These are phyloP conservation scores for Globisporangium mamillatum DNA, from an alignment of 352 stramenopile genomes.

Conservation along the genomic window DNA sequence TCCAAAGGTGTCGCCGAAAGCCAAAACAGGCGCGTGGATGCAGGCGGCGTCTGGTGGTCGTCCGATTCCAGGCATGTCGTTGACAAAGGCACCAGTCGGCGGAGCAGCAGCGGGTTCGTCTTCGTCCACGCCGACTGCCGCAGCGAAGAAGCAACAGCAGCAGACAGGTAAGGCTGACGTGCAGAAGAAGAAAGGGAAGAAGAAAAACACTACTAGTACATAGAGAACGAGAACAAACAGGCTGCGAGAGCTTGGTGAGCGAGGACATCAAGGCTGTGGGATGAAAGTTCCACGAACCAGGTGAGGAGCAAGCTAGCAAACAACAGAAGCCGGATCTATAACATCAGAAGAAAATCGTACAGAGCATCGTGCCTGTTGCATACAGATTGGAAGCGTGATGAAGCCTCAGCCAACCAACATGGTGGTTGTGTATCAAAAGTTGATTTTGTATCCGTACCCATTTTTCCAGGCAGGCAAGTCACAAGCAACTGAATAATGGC, in stretches of 20 bases:
- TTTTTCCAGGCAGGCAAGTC: background rate
- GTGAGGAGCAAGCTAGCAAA: background rate
- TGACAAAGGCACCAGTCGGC: background rate
- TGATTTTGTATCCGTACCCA: background rate
- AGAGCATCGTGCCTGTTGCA: background rate
- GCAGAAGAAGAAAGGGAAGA: conserved; percentile 9
- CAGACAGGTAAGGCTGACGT: background rate
- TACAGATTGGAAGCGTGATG: background rate
- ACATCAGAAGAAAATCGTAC: background rate
- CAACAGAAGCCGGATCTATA: background rate
- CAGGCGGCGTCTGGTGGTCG: conserved; percentile 1
- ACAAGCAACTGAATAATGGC: background rate
- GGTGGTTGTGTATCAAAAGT: background rate
- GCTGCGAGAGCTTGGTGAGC: background rate
- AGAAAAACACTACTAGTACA: conserved; percentile 4
- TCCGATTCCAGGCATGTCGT: conserved; percentile 8
- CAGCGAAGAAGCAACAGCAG: conserved; percentile 5
- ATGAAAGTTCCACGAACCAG: background rate
- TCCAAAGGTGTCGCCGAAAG: background rate
- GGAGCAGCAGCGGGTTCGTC: background rate
- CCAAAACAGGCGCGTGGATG: conserved; percentile 6
- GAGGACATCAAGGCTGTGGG: background rate
- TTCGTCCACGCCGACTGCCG: background rate
- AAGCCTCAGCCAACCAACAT: background rate
- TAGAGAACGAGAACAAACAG: background rate